Evolutionary conservation across 2,329 filamentous ascomycete genomes (phyloP).

Genomic region (Exserohilum rostratum): DNA sequence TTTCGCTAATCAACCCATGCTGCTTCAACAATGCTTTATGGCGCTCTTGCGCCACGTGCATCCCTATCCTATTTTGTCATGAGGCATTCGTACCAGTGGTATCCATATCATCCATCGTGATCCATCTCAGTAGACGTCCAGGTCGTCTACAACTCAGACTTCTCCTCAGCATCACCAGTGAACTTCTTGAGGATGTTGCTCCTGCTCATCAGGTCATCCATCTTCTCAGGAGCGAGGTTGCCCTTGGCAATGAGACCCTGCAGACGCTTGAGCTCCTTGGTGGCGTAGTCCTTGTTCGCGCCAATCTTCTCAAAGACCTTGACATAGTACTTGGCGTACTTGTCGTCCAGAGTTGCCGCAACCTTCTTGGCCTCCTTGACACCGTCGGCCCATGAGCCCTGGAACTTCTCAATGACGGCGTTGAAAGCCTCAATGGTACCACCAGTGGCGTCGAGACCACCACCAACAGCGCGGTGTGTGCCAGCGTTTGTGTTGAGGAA

Average conservation of each 20-base stretch:
- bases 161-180: conserved; percentile 62
- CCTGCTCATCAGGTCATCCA: conserved; percentile 84
- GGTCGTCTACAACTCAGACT: conserved; percentile 71
- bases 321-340: conserved; percentile 93
- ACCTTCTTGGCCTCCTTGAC: conserved; percentile 74
- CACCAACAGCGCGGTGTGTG: conserved; percentile 82
- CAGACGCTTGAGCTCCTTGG: conserved; percentile 84
- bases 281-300: conserved; percentile 76
- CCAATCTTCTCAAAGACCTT: conserved; percentile 86
- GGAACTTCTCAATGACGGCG: conserved; percentile 73
- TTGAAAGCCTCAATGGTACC: conserved; percentile 85
- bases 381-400: conserved; percentile 66
- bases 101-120: background rate
- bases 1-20: conserved; percentile 7
- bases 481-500: conserved; percentile 91
- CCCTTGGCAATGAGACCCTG: conserved; percentile 84
- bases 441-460: conserved; percentile 76
- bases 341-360: conserved; percentile 70
- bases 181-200: conserved; percentile 88
- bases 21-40: conserved; percentile 25
- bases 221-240: conserved; percentile 80
- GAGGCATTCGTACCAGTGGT: background rate
- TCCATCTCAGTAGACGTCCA: background rate
- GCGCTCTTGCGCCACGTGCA: conserved; percentile 5
- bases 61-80: background rate